Conservation (phyloP, 2,329 filamentous ascomycete genomes). For the Claviceps africana region DNA sequence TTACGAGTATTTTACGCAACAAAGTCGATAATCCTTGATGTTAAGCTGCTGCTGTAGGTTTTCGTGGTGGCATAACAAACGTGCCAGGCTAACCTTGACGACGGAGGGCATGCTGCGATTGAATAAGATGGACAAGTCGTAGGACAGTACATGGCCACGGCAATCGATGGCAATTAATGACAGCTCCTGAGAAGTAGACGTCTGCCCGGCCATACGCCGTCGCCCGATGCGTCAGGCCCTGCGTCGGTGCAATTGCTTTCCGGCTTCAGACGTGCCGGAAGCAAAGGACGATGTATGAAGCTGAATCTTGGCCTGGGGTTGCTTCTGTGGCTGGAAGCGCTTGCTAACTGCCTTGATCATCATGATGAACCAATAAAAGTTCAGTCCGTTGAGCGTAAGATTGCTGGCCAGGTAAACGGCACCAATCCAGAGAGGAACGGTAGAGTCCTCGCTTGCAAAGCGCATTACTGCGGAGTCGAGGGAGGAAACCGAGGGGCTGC, state of each 20-base stretch:
- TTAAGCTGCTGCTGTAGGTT: neutral
- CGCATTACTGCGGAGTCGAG: conserved; percentile 15
- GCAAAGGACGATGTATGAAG: conserved; percentile 17
- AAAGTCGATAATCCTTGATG: neutral
- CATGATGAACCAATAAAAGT: conserved; percentile 77
- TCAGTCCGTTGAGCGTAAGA: conserved; percentile 57
- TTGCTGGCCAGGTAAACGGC: conserved; percentile 56
- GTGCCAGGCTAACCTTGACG: neutral
- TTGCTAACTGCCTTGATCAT: conserved; percentile 72
- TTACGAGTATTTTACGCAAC: no score
- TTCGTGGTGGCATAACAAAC: no score
- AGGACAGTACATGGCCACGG: neutral
- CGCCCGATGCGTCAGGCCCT: conserved; percentile 14
- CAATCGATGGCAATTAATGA: neutral
- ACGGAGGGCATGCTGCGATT: neutral
- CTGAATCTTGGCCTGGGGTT: conserved; percentile 16
- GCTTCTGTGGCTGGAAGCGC: conserved; percentile 46
- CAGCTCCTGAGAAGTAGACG: neutral
- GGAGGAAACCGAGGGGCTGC: conserved; percentile 22
- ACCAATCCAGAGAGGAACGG: conserved; percentile 57
- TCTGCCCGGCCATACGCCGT: neutral
- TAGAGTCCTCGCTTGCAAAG: conserved; percentile 34
- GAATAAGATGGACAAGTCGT: neutral
- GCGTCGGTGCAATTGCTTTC: conserved; percentile 12
- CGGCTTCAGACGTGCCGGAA: conserved; percentile 13